These are phyloP conservation scores for Boletus calvinii DNA, from an alignment of 1,284 basidiomycete genomes.

Conservation along the genomic window DNA sequence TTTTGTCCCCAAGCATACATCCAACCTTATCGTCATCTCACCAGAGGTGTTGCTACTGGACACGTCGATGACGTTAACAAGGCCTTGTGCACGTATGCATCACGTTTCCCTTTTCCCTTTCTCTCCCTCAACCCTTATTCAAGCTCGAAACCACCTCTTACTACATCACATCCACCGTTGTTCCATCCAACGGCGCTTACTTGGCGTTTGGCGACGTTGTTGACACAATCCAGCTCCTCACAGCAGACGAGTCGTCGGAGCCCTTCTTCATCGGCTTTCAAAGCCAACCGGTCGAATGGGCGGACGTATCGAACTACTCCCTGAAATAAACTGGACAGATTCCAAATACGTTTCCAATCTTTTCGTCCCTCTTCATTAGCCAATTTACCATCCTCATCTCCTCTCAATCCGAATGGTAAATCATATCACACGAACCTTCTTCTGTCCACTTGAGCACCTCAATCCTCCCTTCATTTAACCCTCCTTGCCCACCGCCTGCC, in stretches of 20 bases:
- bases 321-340: slow-evolving; percentile 79
- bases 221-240: slow-evolving; percentile 83
- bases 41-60: too few species aligned
- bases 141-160: slow-evolving; percentile 72
- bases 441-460: slow-evolving; percentile 76
- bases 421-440: slow-evolving; percentile 81
- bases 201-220: slow-evolving; percentile 92
- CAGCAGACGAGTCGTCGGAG: slow-evolving; percentile 61
- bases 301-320: slow-evolving; percentile 69
- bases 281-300: slow-evolving; percentile 82
- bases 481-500: slow-evolving; percentile 59
- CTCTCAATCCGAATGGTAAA: slow-evolving; percentile 88
- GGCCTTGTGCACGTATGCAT: slow-evolving; percentile 57
- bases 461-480: slow-evolving; percentile 45
- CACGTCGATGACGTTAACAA: too few species aligned
- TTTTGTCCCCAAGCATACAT: slow-evolving; percentile 80
- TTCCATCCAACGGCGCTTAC: slow-evolving; percentile 87
- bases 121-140: slow-evolving; percentile 14
- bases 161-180: slow-evolving; percentile 79
- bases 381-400: slow-evolving; percentile 43
- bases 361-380: background rate
- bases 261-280: slow-evolving; percentile 87
- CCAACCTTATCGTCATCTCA: slow-evolving; percentile 77
- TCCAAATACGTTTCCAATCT: slow-evolving; percentile 58
- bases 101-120: background rate